Evolutionary conservation across 2,329 filamentous ascomycete genomes (phyloP), one percentile per base, ranked within the genome.

Genomic region (Didymella glomerata): DNA sequence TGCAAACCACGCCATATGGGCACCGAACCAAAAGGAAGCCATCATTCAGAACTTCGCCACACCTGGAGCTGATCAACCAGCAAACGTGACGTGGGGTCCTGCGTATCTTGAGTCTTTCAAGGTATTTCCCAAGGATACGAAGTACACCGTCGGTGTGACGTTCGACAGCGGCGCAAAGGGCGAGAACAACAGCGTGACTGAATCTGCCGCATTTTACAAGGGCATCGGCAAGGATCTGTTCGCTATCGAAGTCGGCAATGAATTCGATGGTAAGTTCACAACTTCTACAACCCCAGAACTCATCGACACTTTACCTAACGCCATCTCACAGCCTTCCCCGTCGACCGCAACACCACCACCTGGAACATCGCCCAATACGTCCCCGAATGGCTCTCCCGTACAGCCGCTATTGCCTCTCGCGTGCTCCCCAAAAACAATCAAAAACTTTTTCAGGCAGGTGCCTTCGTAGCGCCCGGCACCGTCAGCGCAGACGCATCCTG

Each of bases 191-290:
- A 62, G 57, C 44, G 53, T 63, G 5, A 30, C 46, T 3, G 62
- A 67, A 42, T 61, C 64, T 1, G 48, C 40, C 4, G 62, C 54
- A 1, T 64, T 65, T 20, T 62, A 66, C 50, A 20, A 62, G 10
- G 45, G 50, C n/a, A 48, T 67, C 14, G 63, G 59, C 4, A 40
- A 57, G 4, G 54, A 61, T 42, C 24, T 68, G 5, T 65, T 52
- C 28, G 66, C 63, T 1, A 56, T 65, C 5, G 66, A 66, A 46
- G 59, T 67, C 2, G 65, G 68, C n/a, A 70, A 68, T 44, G 68
- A 70, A 34, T 63, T 68, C 18, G 62, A 70, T 41, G 61, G 61
- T 67, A 61, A 16, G 51, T 54, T 4, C 14, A 41, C 24, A 6
- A 14, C 27, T 8, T 13, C 18, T 42, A 2, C 14, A 4, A 3